Conservation (phyloP, 2,329 filamentous ascomycete species). For the Diaporthe citri region DNA sequence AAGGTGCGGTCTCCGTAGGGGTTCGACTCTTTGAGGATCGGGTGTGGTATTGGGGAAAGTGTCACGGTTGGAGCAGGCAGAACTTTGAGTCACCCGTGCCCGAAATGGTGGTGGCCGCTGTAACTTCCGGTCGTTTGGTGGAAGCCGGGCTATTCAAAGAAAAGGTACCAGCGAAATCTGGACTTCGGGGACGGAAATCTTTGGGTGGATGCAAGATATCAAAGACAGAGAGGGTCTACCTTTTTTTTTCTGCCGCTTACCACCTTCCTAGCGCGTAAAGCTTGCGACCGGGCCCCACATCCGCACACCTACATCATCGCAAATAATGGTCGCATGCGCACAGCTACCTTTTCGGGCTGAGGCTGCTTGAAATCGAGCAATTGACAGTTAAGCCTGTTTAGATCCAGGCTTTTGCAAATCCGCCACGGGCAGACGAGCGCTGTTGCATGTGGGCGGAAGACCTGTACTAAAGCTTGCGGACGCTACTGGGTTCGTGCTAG, state of each 20-base stretch:
- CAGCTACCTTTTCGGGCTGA: slow-evolving; percentile 1
- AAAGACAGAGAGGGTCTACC: slow-evolving; percentile 4
- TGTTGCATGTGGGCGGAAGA: no score
- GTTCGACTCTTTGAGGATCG: no score
- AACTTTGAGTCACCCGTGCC: not conserved
- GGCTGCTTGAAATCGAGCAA: not conserved
- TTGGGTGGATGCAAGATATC: slow-evolving; percentile 1
- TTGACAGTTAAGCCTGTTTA: not conserved
- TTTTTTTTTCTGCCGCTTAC: slow-evolving; percentile 39
- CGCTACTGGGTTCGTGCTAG: not conserved
- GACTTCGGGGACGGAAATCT: not conserved
- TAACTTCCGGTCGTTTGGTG: not conserved
- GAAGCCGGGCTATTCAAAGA: not conserved
- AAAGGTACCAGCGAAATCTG: not conserved
- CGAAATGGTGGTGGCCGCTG: not conserved
- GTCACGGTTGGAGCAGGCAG: not conserved
- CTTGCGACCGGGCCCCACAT: not conserved
- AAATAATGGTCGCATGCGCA: slow-evolving; percentile 13
- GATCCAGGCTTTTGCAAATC: not conserved
- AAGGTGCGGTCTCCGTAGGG: not conserved
- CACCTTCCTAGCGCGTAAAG: slow-evolving; percentile 31
- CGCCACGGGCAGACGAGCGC: not conserved
- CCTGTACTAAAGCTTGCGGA: not conserved
- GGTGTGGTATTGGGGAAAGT: no score
- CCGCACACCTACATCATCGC: slow-evolving; percentile 29